These are phyloP conservation scores for Obelidium mucronatum DNA, from an alignment of 192 early-diverging fungal species.

Conservation along the genomic window DNA sequence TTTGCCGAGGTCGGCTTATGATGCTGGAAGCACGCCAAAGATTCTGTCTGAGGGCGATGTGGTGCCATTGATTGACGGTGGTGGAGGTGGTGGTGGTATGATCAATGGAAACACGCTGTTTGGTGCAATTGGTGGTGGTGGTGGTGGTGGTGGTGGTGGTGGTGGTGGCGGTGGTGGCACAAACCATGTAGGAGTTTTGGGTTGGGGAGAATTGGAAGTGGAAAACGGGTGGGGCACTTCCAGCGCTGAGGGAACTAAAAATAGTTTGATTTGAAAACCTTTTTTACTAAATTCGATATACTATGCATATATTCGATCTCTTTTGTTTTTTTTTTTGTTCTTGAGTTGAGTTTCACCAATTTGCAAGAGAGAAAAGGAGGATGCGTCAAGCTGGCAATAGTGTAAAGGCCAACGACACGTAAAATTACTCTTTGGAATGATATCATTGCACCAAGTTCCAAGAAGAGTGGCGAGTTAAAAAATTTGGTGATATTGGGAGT, in stretches of 20 bases:
- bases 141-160: neutral
- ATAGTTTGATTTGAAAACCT: neutral
- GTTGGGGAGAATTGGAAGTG: neutral
- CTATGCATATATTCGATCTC: neutral
- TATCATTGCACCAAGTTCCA: too few species aligned
- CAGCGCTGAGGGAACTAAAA: too few species aligned
- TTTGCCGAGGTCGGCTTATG: neutral
- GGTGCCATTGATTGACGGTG: neutral
- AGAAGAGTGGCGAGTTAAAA: too few species aligned
- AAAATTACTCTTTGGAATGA: too few species aligned
- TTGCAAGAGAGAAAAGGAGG: too few species aligned
- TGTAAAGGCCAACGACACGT: too few species aligned
- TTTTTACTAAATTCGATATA: neutral
- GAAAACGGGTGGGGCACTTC: conserved; percentile 3
- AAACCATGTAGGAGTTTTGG: neutral
- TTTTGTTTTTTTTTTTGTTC: too few species aligned
- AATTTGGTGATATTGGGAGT: too few species aligned
- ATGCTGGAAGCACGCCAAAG: neutral
- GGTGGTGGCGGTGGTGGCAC: too few species aligned
- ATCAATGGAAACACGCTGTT: neutral
- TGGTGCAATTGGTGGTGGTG: neutral
- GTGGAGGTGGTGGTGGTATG: too few species aligned
- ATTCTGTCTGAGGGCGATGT: neutral
- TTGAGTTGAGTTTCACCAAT: too few species aligned
- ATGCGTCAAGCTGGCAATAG: too few species aligned